A percentile compares a stretch with the other conserved stretches of the same genome.
Conservation (phyloP, 139 green algal species). For the Spirogloea muscicola region DNA sequence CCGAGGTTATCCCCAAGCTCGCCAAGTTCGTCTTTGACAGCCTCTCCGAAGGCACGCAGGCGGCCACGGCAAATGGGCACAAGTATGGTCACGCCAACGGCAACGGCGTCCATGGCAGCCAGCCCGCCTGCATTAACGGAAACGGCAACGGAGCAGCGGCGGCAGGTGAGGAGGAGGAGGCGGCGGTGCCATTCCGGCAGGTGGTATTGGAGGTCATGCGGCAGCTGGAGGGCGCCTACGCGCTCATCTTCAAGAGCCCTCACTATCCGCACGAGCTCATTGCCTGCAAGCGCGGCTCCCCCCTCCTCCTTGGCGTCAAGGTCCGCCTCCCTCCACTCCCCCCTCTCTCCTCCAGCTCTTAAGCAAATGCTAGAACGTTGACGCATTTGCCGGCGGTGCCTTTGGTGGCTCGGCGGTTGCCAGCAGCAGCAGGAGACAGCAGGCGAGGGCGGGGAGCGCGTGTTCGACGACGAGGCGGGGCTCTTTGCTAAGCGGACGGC, state of each 20-base stretch:
- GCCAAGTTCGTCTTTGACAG: constrained; percentile 83
- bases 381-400: neutral
- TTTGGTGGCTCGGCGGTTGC: too few species aligned
- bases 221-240: constrained; percentile 94
- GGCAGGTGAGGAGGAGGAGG: too few species aligned
- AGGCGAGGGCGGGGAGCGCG: neutral
- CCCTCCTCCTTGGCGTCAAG: constrained; percentile 85
- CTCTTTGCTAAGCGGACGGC: neutral
- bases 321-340: too few species aligned
- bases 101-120: too few species aligned
- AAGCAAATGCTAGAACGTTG: neutral
- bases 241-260: constrained; percentile 88
- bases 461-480: neutral
- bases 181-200: constrained; percentile 61
- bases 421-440: neutral
- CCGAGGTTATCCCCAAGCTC: constrained; percentile 99
- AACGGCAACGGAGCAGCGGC: neutral
- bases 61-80: neutral
- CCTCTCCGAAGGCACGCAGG: constrained; percentile 29
- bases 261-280: constrained; percentile 95
- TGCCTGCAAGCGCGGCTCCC: constrained; percentile 88
- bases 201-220: constrained; percentile 93
- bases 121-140: too few species aligned
- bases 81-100: neutral
- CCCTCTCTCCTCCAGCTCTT: neutral